Evolutionary conservation across 2,329 filamentous ascomycete genomes (phyloP), one percentile per base, ranked within the genome.

Genomic region (Capronia americana): DNA sequence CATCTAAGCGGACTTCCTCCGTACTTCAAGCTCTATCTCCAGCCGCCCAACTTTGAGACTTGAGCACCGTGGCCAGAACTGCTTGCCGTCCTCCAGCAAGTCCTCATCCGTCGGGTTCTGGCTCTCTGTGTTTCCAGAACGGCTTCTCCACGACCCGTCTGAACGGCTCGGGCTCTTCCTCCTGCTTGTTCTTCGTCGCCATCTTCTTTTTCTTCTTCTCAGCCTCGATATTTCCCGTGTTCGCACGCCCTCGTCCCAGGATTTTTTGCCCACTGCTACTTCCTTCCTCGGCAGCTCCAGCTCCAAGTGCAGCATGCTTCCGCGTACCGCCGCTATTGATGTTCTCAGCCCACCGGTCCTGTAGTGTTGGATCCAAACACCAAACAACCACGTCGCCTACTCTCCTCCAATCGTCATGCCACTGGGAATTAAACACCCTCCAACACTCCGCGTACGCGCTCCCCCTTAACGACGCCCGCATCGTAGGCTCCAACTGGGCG

Each of bases 331-430:
- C 14, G 8, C 41, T 20, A 5, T 12, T 51, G n/a, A 11, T 20
- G 38, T 12, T 26, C 10, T 20, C 3, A 7, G 41, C 30, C 50
- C 23, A n/a, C 12, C 8, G 12, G 17, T 14, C 38, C 24, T 54
- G 56, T 50, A 50, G 55, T 32, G 26, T 58, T 44, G 61, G n/a
- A 23, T 64, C 56, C 12, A 82, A 73, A 63, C 82, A 87, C 86
- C 86, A 89, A 28, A 88, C 86, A 23, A 89, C 75, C 34, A 90
- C 83, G 76, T 89, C 87, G n/a, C 87, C 87, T 24, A 77, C 77
- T 61, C 87, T 80, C 63, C 87, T 82, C 79, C 78, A 80, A 75
- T 90, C 87, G 71, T 89, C 87, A 74, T 89, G 87, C 78, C 83
- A 88, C 66, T 85, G 84, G 34, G 83, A 85, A 72, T 89, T 90